Conservation (phyloP, 371 early-diverging fungal species). For the Syncephalastrum racemosum region DNA sequence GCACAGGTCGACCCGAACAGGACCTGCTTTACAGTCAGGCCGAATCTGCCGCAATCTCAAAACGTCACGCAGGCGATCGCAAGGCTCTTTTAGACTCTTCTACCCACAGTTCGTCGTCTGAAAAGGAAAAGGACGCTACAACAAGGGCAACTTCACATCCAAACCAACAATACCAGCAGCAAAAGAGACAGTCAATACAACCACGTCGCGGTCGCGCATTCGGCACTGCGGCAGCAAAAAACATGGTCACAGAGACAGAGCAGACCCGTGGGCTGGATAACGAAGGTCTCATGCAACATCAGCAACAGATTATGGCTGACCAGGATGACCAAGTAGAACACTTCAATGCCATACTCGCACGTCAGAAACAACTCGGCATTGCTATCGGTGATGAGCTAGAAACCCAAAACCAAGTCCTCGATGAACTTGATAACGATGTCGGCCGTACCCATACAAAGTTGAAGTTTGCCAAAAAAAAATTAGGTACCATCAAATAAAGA, state of each 20-base stretch:
- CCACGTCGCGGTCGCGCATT: conserved; percentile 52
- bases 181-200: not conserved
- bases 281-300: conserved; percentile 69
- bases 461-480: conserved; percentile 70
- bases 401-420: conserved; percentile 78
- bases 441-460: conserved; percentile 70
- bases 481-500: conserved; percentile 62
- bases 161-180: conserved; percentile 11
- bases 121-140: conserved; percentile 1
- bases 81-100: too few species aligned
- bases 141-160: conserved; percentile 33
- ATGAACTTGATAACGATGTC: conserved; percentile 78
- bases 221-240: conserved; percentile 53
- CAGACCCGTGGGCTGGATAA: conserved; percentile 75
- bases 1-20: conserved; percentile 50
- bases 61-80: not conserved
- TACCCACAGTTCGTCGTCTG: not conserved
- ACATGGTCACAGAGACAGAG: conserved; percentile 66
- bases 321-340: conserved; percentile 81
- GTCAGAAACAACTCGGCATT: conserved; percentile 82
- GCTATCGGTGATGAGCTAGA: conserved; percentile 88
- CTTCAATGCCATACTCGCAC: conserved; percentile 66
- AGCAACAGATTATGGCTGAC: conserved; percentile 71
- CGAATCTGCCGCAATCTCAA: conserved; percentile 3
- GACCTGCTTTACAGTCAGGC: conserved; percentile 16